phyloP scores from a whole-genome alignment of 345 rosid species.

The rapeseed (Brassica napus) region Da-Ae NC_063447.1:6645501-6646000 shows the following conservation, averaged over 20 bases:
- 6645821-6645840: constrained; percentile 81
- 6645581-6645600: too few species aligned
- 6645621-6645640: constrained; percentile 88
- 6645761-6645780: constrained; percentile 84
- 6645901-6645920: constrained; percentile 89
- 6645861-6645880: constrained; percentile 92
- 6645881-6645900: constrained; percentile 86
- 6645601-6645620: constrained; percentile 79
- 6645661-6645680: constrained; percentile 87
- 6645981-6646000: constrained; percentile 88
- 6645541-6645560: too few species aligned
- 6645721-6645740: constrained; percentile 71
- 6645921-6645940: constrained; percentile 88
- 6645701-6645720: constrained; percentile 83
- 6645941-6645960: constrained; percentile 94
- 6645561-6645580: too few species aligned
- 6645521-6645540: too few species aligned
- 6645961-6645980: constrained; percentile 87
- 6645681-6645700: constrained; percentile 89
- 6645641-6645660: constrained; percentile 78
- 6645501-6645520: too few species aligned
- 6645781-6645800: constrained; percentile 87
- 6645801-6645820: constrained; percentile 81
- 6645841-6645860: constrained; percentile 90
- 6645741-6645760: constrained; percentile 78